A percentile compares a stretch with the other conserved stretches of the same genome.
These are phyloP conservation scores for Ogataea siamensis DNA, from an alignment of 805 yeast genomes.

Conservation along the genomic window DNA sequence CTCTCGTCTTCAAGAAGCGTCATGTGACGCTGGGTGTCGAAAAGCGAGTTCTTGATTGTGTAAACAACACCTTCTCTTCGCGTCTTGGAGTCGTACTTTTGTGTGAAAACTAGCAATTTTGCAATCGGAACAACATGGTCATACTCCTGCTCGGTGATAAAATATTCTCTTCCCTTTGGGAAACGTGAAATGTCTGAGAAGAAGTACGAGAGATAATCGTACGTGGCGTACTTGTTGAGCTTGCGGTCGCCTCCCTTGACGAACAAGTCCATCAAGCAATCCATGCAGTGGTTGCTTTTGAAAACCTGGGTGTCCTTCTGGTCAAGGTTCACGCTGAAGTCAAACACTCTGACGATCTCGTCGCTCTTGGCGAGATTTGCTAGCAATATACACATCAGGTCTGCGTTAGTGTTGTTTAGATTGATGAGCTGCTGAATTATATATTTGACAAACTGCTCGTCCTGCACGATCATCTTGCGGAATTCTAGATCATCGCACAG, in stretches of 20 bases:
- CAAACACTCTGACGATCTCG: slow-evolving; percentile 52
- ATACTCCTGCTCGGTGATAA: slow-evolving; percentile 66
- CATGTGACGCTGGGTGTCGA: slow-evolving; percentile 70
- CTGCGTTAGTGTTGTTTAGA: slow-evolving; percentile 64
- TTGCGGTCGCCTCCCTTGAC: slow-evolving; percentile 78
- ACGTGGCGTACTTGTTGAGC: slow-evolving; percentile 69
- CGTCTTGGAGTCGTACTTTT: slow-evolving; percentile 68
- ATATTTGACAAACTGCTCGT: slow-evolving; percentile 51
- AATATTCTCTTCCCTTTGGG: slow-evolving; percentile 69
- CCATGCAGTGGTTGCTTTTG: slow-evolving; percentile 59
- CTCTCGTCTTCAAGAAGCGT: slow-evolving; percentile 55
- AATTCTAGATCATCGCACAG: slow-evolving; percentile 68
- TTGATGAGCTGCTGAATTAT: slow-evolving; percentile 51
- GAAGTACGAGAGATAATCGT: slow-evolving; percentile 80
- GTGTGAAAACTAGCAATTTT: slow-evolving; percentile 80
- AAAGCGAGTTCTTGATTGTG: slow-evolving; percentile 84
- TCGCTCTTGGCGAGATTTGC: slow-evolving; percentile 85
- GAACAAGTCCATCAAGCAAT: slow-evolving; percentile 83
- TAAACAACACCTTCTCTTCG: slow-evolving; percentile 93
- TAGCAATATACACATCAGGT: slow-evolving; percentile 76
- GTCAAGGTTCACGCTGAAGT: slow-evolving; percentile 33
- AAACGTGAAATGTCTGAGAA: slow-evolving; percentile 89
- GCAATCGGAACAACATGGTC: slow-evolving; percentile 77
- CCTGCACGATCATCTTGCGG: slow-evolving; percentile 64
- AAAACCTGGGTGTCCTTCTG: slow-evolving; percentile 47